phyloP scores from a whole-genome alignment of 495 filamentous ascomycete species.

The Neurospora africana region DNA sequence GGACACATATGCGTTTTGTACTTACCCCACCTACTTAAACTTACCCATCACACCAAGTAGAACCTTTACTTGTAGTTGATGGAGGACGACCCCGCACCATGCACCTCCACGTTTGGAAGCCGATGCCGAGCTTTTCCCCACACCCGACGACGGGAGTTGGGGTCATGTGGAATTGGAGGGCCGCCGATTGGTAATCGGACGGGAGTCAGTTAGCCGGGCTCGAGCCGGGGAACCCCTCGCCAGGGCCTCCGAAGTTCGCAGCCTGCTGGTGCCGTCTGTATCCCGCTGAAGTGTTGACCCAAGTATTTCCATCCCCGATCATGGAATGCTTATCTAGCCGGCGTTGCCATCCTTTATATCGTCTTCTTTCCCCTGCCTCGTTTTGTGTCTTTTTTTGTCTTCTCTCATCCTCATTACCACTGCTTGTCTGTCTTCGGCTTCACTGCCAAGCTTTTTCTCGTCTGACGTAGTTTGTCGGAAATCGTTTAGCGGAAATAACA shows the following conservation, averaged over 20 bases:
- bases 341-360: not conserved
- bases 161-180: not conserved
- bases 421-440: not conserved
- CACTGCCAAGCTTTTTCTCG: not conserved
- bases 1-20: no score
- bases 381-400: not conserved
- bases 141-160: not conserved
- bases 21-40: no score
- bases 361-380: not conserved
- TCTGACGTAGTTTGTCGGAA: not conserved
- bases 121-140: not conserved
- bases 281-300: not conserved
- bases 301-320: not conserved
- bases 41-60: no score
- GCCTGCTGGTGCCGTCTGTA: not conserved
- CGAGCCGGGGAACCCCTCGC: not conserved
- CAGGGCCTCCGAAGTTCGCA: not conserved
- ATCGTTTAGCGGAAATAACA: not conserved
- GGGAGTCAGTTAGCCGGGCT: not conserved
- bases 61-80: no score
- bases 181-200: not conserved
- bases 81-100: not conserved
- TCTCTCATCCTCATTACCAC: not conserved
- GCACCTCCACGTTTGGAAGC: not conserved
- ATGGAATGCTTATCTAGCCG: not conserved